Conservation (phyloP, 2,329 filamentous ascomycete genomes). For the Coleophoma cylindrospora region DNA sequence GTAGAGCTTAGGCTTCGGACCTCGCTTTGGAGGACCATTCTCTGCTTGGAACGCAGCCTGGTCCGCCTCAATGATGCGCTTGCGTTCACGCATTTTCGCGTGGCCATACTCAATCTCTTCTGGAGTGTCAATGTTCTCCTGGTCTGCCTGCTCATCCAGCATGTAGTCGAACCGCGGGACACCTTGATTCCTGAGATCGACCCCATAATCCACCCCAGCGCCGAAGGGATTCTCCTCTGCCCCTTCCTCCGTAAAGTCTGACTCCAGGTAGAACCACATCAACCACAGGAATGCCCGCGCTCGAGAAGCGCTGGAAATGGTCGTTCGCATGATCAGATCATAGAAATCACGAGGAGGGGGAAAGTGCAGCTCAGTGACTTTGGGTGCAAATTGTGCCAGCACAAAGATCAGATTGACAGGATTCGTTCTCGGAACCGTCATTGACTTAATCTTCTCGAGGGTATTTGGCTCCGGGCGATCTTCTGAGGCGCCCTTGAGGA, state of each 20-base stretch:
- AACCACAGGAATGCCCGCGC: slow-evolving; percentile 92
- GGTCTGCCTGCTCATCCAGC: slow-evolving; percentile 56
- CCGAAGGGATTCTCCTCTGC: slow-evolving; percentile 91
- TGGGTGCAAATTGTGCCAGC: slow-evolving; percentile 82
- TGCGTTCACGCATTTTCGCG: slow-evolving; percentile 68
- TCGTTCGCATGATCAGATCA: slow-evolving; percentile 89
- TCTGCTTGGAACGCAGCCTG: slow-evolving; percentile 41
- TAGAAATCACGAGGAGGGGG: slow-evolving; percentile 84
- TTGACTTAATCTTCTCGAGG: slow-evolving; percentile 72
- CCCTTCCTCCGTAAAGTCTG: slow-evolving; percentile 84
- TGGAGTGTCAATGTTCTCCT: slow-evolving; percentile 70
- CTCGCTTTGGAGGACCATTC: slow-evolving; percentile 49
- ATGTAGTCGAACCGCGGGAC: slow-evolving; percentile 64
- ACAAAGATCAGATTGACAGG: slow-evolving; percentile 97
- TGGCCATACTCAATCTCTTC: slow-evolving; percentile 68
- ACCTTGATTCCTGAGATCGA: slow-evolving; percentile 62
- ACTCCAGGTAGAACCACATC: slow-evolving; percentile 99
- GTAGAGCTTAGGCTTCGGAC: slow-evolving; percentile 30
- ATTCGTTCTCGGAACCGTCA: slow-evolving; percentile 76
- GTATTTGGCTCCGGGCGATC: slow-evolving; percentile 81
- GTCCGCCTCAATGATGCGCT: slow-evolving; percentile 70
- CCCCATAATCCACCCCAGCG: slow-evolving; percentile 57
- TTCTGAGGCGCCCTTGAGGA: slow-evolving; percentile 93
- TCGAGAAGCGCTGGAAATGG: slow-evolving; percentile 74
- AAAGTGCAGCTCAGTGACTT: slow-evolving; percentile 92